Percentiles rank a stretch among this genome's conserved stretches.
These are phyloP conservation scores for Cenchrus purpureus DNA, from an alignment of 176 grass and related monocot species.

Conservation along the genomic window DNA sequence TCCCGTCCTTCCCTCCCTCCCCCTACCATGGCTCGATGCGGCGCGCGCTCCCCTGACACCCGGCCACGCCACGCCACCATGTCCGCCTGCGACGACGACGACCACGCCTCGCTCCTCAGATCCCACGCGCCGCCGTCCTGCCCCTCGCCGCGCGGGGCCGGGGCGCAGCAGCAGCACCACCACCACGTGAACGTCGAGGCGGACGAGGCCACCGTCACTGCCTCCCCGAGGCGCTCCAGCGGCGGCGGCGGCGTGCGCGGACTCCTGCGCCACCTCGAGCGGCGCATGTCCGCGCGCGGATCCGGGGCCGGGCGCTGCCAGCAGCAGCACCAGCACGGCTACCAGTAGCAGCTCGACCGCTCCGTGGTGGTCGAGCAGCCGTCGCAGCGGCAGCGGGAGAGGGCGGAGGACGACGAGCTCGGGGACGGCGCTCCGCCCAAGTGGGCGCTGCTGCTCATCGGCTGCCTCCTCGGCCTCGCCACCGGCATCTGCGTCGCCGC, in stretches of 20 bases:
- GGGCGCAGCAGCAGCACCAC: conserved; percentile 1
- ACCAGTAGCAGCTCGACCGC: conserved; percentile 50
- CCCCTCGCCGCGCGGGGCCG: conserved; percentile 44
- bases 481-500: conserved; percentile 94
- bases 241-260: conserved; percentile 61
- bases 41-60: conserved; percentile 21
- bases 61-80: background rate
- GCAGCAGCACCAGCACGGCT: conserved; percentile 28
- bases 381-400: conserved; percentile 44
- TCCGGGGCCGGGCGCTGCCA: conserved; percentile 47
- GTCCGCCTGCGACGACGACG: conserved; percentile 37
- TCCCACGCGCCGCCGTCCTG: conserved; percentile 30
- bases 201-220: conserved; percentile 42
- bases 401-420: conserved; percentile 58
- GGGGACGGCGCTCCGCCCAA: conserved; percentile 84
- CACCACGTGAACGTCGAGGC: conserved; percentile 42
- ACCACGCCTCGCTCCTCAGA: conserved; percentile 52
- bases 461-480: conserved; percentile 92
- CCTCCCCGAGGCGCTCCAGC: conserved; percentile 46
- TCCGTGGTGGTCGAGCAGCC: conserved; percentile 11
- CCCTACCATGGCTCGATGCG: conserved; percentile 29
- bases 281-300: conserved; percentile 56
- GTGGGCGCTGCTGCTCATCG: conserved; percentile 95
- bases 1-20: no score
- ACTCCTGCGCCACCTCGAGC: conserved; percentile 80